Base-by-base conservation (phyloP, 2,329 filamentous ascomycete species). In the Xylariaceae sp. region DNA sequence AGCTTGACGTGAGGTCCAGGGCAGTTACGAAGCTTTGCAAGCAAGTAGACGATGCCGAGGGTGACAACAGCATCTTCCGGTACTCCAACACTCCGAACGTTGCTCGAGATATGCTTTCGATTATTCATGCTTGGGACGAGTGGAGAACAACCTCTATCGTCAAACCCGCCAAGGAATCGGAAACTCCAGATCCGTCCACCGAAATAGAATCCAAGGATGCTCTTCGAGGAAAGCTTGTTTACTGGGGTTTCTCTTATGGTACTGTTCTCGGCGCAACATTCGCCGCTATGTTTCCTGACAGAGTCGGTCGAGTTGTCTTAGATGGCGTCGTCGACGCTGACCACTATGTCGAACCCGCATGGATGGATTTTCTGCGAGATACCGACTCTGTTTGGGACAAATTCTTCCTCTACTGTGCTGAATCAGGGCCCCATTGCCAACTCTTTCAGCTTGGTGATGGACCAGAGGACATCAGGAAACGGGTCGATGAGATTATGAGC, bases 331-430 rank as follows among this genome's bases (percentile, higher is more conserved):
- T 73, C 7, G 66, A 73, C n/a, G 69, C 69, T n/a, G 69, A 72
- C 45, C 74, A 79, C 48, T 80, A 80, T 56, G 75, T 76, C 48
- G 67, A 65, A 20, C 75, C 74, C 2, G 68, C 69, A 21, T 78
- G 73, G 74, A 69, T 62, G 4, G 72, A 72, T 12, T 74, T 73
- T 40, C 63, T 79, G 7, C 61, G 69, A 42, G 77, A 83, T 56
- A 73, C 77, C 32, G 81, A 84, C 52, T 69, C 76, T 48, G 73
- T 77, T 16, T 73, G 79, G 54, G 70, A 70, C 2, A 70, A 63
- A 40, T 82, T 84, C 63, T 81, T 77, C 58, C 65, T 71, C 44
- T 75, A 73, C 42, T 85, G 82, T 63, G 76, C 73, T 51, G 71
- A 74, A 19, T 79, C 76, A 10, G 74, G 75, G 1, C 48, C 66